Evolutionary conservation across 805 yeast genomes (phyloP).

Genomic region (Blastobotrys terrestris): DNA sequence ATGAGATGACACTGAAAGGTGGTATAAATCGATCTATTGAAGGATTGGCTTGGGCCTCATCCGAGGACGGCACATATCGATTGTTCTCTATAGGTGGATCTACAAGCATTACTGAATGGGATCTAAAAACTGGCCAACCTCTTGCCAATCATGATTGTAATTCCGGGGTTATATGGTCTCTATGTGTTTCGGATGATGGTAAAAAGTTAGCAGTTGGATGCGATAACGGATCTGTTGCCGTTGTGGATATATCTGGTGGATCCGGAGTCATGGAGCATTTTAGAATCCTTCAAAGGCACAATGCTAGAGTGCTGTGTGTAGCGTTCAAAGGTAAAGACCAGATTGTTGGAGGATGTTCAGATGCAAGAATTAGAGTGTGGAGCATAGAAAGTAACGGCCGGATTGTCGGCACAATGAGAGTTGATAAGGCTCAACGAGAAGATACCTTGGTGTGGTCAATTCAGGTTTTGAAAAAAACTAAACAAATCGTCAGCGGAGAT

Average conservation of each 20-base stretch:
- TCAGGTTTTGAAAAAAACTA: constrained; percentile 49
- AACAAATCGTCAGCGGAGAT: constrained; percentile 90
- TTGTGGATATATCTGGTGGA: constrained; percentile 82
- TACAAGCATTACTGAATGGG: constrained; percentile 88
- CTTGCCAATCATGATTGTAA: constrained; percentile 76
- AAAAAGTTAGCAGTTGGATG: constrained; percentile 80
- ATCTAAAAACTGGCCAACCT: constrained; percentile 66
- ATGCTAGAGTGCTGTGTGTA: constrained; percentile 69
- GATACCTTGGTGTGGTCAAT: constrained; percentile 91
- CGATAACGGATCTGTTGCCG: constrained; percentile 86
- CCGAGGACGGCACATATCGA: constrained; percentile 49
- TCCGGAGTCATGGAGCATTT: constrained; percentile 75
- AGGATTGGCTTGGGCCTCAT: constrained; percentile 72
- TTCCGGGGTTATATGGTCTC: constrained; percentile 90
- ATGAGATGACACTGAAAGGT: constrained; percentile 67
- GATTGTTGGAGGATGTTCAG: constrained; percentile 91
- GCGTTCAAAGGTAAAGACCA: constrained; percentile 64
- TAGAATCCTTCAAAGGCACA: constrained; percentile 73
- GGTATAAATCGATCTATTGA: constrained; percentile 82
- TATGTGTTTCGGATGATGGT: constrained; percentile 57
- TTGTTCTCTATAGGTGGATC: constrained; percentile 94
- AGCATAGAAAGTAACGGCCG: constrained; percentile 49
- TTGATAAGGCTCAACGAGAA: constrained; percentile 80
- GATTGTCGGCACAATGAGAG: constrained; percentile 78
- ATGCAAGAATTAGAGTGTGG: constrained; percentile 89